These are phyloP conservation scores for Loxodes magnus DNA, from an alignment of 73 alveolate species.

Conservation along the genomic window DNA sequence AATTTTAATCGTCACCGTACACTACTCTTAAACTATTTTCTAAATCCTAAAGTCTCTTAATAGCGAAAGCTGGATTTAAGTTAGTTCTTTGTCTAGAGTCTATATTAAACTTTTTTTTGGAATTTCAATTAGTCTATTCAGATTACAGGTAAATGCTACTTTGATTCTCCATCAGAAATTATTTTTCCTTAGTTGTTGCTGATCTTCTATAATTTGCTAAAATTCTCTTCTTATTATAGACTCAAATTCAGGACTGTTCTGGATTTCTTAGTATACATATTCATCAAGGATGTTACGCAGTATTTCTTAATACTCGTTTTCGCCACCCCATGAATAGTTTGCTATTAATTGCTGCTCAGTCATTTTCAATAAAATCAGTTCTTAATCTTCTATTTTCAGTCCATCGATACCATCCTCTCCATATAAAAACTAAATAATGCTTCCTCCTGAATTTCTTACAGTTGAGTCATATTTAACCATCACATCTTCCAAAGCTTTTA, in stretches of 20 bases:
- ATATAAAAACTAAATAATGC: slow-evolving; percentile 92
- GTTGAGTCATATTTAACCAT: slow-evolving; percentile 98
- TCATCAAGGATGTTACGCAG: too few relatives aligned
- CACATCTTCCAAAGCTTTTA: slow-evolving; percentile 98
- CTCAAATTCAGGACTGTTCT: too few relatives aligned
- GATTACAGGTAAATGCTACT: slow-evolving; percentile 84
- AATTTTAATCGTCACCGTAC: background rate
- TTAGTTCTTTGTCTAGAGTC: slow-evolving; percentile 43
- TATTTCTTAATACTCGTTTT: too few relatives aligned
- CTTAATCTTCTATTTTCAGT: slow-evolving; percentile 84
- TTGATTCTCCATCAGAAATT: slow-evolving; percentile 57
- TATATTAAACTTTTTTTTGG: slow-evolving; percentile 67
- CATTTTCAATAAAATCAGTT: slow-evolving; percentile 55
- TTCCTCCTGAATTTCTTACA: slow-evolving; percentile 93
- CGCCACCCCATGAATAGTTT: too few relatives aligned
- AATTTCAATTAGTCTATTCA: slow-evolving; percentile 69
- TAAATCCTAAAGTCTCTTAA: slow-evolving; percentile 15
- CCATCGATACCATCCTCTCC: slow-evolving; percentile 99
- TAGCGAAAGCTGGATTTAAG: slow-evolving; percentile 57
- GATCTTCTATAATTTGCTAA: background rate
- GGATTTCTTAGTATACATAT: too few relatives aligned
- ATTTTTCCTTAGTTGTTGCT: slow-evolving; percentile 38
- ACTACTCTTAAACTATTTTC: background rate
- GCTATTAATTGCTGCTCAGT: too few relatives aligned
- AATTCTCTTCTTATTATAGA: too few relatives aligned